Conservation (phyloP, 805 yeast species). For the Priceomyces medius region DNA sequence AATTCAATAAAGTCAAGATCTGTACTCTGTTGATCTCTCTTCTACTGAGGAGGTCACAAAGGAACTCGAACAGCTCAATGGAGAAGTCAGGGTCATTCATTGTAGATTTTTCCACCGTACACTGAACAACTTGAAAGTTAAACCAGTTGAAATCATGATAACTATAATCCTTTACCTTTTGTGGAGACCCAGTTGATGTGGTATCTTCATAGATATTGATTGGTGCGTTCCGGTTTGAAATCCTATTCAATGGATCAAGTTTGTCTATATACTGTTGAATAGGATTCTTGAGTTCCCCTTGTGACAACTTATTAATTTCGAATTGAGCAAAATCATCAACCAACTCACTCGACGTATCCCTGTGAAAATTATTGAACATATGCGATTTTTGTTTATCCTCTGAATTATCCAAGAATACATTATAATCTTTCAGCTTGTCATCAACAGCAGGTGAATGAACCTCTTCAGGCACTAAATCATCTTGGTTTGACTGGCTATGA, state of each 20-base stretch:
- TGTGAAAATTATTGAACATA: constrained; percentile 9
- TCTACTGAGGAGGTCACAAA: constrained; percentile 7
- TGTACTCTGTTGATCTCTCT: constrained; percentile 6
- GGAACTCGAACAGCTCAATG: constrained; percentile 16
- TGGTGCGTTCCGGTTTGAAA: constrained; percentile 33
- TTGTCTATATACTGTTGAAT: constrained; percentile 38
- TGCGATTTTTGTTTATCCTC: constrained; percentile 6
- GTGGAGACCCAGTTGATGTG: constrained; percentile 32
- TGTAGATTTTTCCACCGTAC: constrained; percentile 10
- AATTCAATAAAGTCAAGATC: constrained; percentile 14
- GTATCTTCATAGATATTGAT: constrained; percentile 42
- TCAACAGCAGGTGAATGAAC: no score
- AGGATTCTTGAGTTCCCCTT: constrained; percentile 13
- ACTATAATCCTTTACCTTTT: constrained; percentile 30
- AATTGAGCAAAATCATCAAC: constrained; percentile 32
- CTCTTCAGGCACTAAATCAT: no score
- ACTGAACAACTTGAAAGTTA: constrained; percentile 34
- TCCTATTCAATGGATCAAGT: constrained; percentile 40
- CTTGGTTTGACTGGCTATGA: no score
- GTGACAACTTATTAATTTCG: constrained; percentile 18
- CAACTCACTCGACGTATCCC: constrained; percentile 18
- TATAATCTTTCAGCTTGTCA: constrained; percentile 5
- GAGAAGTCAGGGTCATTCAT: constrained; percentile 10
- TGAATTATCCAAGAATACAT: constrained; percentile 5
- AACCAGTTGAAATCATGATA: constrained; percentile 39